A percentile compares a stretch with the other conserved stretches of the same genome.
Evolutionary conservation across 495 filamentous ascomycete genomes (phyloP).

Genomic region (Polyplosphaeria fusca): DNA sequence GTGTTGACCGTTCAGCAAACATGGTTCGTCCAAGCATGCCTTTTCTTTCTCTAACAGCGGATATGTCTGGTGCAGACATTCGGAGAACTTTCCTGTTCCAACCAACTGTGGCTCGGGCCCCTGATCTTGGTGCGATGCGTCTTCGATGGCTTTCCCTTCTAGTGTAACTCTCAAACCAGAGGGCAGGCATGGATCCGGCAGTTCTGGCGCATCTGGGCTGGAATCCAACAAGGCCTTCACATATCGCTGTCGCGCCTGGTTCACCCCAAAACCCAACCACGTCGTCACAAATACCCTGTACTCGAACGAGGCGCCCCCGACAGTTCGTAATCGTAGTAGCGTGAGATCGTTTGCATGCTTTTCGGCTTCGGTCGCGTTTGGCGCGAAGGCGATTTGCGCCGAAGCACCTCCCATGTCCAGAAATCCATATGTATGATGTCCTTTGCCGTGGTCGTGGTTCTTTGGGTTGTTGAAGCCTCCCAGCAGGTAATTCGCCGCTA

Average conservation of each 20-base stretch:
- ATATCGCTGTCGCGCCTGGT: slow-evolving; percentile 82
- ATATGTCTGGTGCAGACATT: slow-evolving; percentile 77
- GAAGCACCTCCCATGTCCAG: slow-evolving; percentile 98
- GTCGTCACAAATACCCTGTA: slow-evolving; percentile 91
- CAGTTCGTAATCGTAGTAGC: slow-evolving; percentile 73
- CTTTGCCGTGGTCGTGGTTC: slow-evolving; percentile 73
- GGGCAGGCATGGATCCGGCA: slow-evolving; percentile 91
- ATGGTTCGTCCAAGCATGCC: slow-evolving; percentile 78
- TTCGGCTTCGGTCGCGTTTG: slow-evolving; percentile 83
- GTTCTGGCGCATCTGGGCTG: slow-evolving; percentile 55
- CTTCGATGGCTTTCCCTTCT: slow-evolving; percentile 43
- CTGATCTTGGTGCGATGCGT: slow-evolving; percentile 40
- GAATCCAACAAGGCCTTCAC: slow-evolving; percentile 65
- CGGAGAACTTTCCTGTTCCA: slow-evolving; percentile 81
- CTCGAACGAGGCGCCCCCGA: slow-evolving; percentile 72
- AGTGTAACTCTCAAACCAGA: slow-evolving; percentile 64
- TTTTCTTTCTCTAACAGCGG: slow-evolving; percentile 88
- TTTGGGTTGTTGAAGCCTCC: slow-evolving; percentile 86
- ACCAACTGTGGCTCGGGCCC: slow-evolving; percentile 54
- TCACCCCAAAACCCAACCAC: slow-evolving; percentile 94
- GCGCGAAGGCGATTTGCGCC: slow-evolving; percentile 95
- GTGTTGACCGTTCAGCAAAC: slow-evolving; percentile 82
- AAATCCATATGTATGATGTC: slow-evolving; percentile 95
- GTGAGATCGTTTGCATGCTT: slow-evolving; percentile 91
- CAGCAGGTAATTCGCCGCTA: slow-evolving; percentile 94